Evolutionary conservation across 768 basidiomycete species (phyloP).

Genomic region (Leucosporidium creatinivorum): DNA sequence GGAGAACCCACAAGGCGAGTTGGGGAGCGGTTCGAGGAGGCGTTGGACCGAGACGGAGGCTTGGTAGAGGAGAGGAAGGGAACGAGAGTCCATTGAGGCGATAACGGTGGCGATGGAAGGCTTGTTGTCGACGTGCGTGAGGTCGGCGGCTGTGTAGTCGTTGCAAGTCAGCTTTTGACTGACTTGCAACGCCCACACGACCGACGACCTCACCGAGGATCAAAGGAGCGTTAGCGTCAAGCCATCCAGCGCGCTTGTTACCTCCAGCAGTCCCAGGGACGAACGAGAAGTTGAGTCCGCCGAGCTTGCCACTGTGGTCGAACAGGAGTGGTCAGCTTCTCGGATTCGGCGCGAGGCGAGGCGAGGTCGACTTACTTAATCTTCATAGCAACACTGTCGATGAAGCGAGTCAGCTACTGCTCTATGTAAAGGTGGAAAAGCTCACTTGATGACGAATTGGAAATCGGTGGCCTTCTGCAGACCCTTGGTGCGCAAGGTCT

Average conservation of each 20-base stretch:
- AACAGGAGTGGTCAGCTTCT: not conserved
- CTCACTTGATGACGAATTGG: constrained; percentile 19
- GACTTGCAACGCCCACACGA: too few relatives aligned
- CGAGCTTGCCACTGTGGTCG: constrained; percentile 1
- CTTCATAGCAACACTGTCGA: constrained; percentile 6
- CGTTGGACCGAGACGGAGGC: constrained; percentile 3
- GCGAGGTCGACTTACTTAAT: not conserved
- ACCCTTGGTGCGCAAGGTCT: not conserved
- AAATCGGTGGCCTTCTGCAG: not conserved
- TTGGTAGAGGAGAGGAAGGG: not conserved
- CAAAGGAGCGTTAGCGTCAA: not conserved
- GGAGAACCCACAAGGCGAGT: not conserved
- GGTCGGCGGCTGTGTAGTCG: constrained; percentile 5
- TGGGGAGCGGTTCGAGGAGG: constrained; percentile 5
- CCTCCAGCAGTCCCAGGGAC: not conserved
- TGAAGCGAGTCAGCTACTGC: not conserved
- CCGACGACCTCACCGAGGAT: constrained; percentile 3
- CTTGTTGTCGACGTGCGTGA: constrained; percentile 12
- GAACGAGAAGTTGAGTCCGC: constrained; percentile 2
- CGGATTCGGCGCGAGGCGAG: too few relatives aligned
- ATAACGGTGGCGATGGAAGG: constrained; percentile 20
- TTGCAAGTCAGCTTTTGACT: not conserved
- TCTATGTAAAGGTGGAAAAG: too few relatives aligned
- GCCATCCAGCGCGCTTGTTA: not conserved
- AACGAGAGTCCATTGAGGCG: not conserved